phyloP scores from a whole-genome alignment of 495 filamentous ascomycete species.

The Podospora pseudoanserina region DNA sequence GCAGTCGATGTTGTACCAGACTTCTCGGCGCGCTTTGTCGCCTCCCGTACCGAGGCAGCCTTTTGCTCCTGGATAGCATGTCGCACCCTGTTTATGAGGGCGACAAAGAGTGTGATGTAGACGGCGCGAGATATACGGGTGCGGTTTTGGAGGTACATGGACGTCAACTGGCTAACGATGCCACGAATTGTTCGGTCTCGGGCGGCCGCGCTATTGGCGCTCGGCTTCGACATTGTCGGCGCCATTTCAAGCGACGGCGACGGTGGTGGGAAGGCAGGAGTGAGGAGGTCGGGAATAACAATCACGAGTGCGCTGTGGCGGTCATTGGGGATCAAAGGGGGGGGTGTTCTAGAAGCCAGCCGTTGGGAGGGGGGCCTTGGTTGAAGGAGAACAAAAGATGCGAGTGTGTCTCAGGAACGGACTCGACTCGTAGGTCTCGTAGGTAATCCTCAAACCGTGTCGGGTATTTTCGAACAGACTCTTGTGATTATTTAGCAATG shows the following conservation, averaged over 20 bases:
- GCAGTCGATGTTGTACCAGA: constrained; percentile 52
- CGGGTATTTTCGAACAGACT: neutral
- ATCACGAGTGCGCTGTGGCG: constrained; percentile 12
- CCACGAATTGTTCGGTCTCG: constrained; percentile 69
- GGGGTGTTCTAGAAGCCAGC: neutral
- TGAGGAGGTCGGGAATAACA: neutral
- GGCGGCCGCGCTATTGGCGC: constrained; percentile 28
- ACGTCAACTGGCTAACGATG: constrained; percentile 67
- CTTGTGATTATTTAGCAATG: neutral
- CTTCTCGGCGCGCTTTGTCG: constrained; percentile 55
- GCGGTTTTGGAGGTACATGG: constrained; percentile 78
- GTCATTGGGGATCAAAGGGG: constrained; percentile 19
- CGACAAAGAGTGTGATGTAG: constrained; percentile 86
- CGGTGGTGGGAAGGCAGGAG: constrained; percentile 1
- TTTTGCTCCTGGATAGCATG: constrained; percentile 92
- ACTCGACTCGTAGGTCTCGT: neutral
- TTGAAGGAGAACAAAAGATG: neutral
- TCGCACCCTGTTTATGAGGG: constrained; percentile 83
- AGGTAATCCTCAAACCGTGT: neutral
- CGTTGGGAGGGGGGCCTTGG: neutral
- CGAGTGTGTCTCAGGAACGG: neutral
- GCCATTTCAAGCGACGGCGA: constrained; percentile 42
- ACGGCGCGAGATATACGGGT: constrained; percentile 85
- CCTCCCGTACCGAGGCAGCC: constrained; percentile 71
- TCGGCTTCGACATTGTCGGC: constrained; percentile 74